A percentile compares a stretch with the other conserved stretches of the same genome.
Conservation (phyloP, 305 asterid species). For the Fraxinus nigra region DNA sequence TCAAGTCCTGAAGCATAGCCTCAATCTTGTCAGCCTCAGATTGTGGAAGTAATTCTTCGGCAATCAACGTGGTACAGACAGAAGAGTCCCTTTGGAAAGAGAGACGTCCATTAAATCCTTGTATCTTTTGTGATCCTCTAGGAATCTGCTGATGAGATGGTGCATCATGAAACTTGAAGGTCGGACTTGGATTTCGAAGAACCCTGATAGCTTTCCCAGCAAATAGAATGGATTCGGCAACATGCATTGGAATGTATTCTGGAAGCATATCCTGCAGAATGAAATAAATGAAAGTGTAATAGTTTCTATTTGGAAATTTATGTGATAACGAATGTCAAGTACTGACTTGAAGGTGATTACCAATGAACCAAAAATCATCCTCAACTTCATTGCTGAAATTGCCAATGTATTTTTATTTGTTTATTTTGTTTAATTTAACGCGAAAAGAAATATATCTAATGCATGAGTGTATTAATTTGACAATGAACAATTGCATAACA, state of each 20-base stretch:
- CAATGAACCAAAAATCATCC: neutral
- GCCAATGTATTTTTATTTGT: neutral
- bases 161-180: constrained; percentile 48
- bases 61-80: constrained; percentile 42
- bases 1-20: constrained; percentile 84
- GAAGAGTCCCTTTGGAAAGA: constrained; percentile 55
- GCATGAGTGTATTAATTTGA: neutral
- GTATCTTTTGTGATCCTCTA: constrained; percentile 67
- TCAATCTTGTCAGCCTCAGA: constrained; percentile 92
- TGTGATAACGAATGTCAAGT: neutral
- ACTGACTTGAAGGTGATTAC: neutral
- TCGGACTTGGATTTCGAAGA: constrained; percentile 90
- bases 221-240: constrained; percentile 87
- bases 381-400: neutral
- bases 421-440: neutral
- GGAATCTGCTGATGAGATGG: constrained; percentile 57
- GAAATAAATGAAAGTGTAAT: constrained; percentile 6
- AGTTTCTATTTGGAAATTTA: neutral
- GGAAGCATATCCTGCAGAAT: constrained; percentile 94
- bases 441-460: neutral
- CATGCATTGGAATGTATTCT: constrained; percentile 72
- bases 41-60: constrained; percentile 88
- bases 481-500: neutral
- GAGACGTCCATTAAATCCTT: constrained; percentile 38
- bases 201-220: constrained; percentile 97